Evolutionary conservation across 257 asterid species (phyloP), one percentile per base, ranked within the genome.

Genomic region (Agastache rugosa): DNA sequence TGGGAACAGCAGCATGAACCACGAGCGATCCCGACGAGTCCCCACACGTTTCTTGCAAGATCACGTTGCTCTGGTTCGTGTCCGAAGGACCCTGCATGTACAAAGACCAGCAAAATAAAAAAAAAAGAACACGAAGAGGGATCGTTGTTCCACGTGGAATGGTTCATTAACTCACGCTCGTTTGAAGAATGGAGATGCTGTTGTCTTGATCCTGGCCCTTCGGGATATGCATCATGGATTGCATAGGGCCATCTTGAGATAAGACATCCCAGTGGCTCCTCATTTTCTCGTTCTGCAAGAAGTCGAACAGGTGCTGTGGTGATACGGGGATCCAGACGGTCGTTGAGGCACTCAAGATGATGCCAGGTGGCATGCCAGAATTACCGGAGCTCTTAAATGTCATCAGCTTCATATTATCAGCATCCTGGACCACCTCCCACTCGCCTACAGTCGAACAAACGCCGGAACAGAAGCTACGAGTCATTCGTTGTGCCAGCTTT

Each of bases 201-300:
- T 90, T 88, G 85, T 90, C 88, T 4, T 27, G 82, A 84, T 88
- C 87, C 76, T 80, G 90, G 80, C 93, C 88, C 82, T 89, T 92
- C 58, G 90, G 84, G 45, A 92, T 77, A 53, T 78, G 83, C 69
- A 87, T 56, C 75, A 90, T 81, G 69, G 82, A 90, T 34, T 81
- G 96, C 87, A 90, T 65, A 11, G 93, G 85, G 14, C 91, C 93
- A 8, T 82, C 95, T 58, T 82, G 87, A 34, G 90, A 89, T 15
- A 92, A 79, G 67, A 83, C 87, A 14, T 94, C 97, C 99, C 97
- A 92, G 23, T 86, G 89, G 73, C 81, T 61, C 78, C 97, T 79
- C 0, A 79, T 78, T 51, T 88, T 85, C 83, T 87, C 96, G 42
- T 82, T 78, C 80, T 85, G 82, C 42, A 94, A 77, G 83, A 88